A percentile compares a stretch with the other conserved stretches of the same genome.
phyloP scores from a whole-genome alignment of 2,329 filamentous ascomycete genomes.

The Talaromyces funiculosus region DNA sequence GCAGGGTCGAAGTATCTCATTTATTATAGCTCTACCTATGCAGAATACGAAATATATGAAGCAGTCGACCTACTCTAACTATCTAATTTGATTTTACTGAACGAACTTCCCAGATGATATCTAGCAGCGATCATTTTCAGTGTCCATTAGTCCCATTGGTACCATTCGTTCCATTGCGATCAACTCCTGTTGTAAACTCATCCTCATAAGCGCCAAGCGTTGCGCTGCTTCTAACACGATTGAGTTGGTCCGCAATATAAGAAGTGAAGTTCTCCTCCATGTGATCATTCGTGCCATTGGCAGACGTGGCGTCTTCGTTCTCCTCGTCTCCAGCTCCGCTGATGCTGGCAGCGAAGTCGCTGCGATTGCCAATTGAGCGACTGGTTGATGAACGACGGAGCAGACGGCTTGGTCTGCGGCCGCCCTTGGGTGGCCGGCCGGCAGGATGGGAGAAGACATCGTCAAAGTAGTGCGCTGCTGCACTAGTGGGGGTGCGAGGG shows the following conservation, averaged over 20 bases:
- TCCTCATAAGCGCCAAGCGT: conserved; percentile 51
- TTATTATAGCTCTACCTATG: background rate
- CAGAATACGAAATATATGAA: background rate
- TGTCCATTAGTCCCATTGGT: background rate
- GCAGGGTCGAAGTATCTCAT: background rate
- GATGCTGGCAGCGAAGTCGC: conserved; percentile 61
- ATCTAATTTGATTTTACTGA: background rate
- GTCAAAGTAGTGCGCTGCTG: conserved; percentile 91
- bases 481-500: conserved; percentile 75
- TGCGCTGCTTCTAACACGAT: conserved; percentile 60
- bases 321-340: conserved; percentile 26
- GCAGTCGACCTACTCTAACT: background rate
- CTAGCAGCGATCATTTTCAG: background rate
- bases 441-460: conserved; percentile 68
- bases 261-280: conserved; percentile 68
- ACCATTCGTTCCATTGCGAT: conserved; percentile 32
- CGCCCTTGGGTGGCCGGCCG: conserved; percentile 28
- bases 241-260: conserved; percentile 77
- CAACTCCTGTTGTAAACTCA: conserved; percentile 57
- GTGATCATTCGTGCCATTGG: conserved; percentile 34
- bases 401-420: conserved; percentile 34
- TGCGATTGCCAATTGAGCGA: conserved; percentile 76
- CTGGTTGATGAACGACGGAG: conserved; percentile 75
- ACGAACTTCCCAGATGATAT: background rate
- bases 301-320: conserved; percentile 29